phyloP scores from a whole-genome alignment of 2,329 filamentous ascomycete genomes.

The Pseudogymnoascus sp. region DNA sequence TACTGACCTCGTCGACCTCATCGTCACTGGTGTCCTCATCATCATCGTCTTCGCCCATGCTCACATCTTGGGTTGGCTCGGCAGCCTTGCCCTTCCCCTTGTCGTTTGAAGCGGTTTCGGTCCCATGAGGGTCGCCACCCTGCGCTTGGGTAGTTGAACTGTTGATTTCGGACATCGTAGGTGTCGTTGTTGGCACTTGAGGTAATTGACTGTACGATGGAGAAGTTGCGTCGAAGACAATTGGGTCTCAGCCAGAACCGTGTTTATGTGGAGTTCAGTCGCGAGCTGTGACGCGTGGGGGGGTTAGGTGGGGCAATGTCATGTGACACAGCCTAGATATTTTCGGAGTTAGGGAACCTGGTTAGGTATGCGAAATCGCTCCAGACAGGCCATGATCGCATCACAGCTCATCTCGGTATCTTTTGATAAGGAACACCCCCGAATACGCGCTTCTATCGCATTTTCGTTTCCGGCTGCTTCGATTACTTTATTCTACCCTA shows the following conservation, averaged over 20 bases:
- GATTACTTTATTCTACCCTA: not conserved
- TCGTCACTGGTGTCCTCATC: slow-evolving; percentile 63
- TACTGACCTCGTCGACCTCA: slow-evolving; percentile 54
- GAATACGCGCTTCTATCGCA: not conserved
- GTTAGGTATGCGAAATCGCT: slow-evolving; percentile 1
- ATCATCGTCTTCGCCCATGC: slow-evolving; percentile 59
- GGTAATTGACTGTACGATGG: not conserved
- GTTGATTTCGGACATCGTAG: slow-evolving; percentile 39
- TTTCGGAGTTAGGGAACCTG: not conserved
- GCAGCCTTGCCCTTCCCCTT: slow-evolving; percentile 87
- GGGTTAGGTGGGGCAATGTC: not conserved
- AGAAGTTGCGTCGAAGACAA: slow-evolving; percentile 1
- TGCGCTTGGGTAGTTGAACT: slow-evolving; percentile 30
- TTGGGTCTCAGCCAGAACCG: slow-evolving; percentile 9
- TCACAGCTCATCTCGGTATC: not conserved
- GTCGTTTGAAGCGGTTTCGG: slow-evolving; percentile 42
- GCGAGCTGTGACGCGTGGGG: not conserved
- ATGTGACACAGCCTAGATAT: slow-evolving; percentile 4
- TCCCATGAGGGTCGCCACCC: slow-evolving; percentile 28
- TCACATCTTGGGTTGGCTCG: slow-evolving; percentile 47
- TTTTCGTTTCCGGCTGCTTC: not conserved
- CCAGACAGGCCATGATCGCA: slow-evolving; percentile 5
- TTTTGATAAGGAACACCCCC: slow-evolving; percentile 4
- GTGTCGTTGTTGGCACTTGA: slow-evolving; percentile 2
- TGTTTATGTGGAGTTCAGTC: slow-evolving; percentile 9